Evolutionary conservation across 2,329 filamentous ascomycete genomes (phyloP), one percentile per base, ranked within the genome.

Genomic region (Hypoxylon sp.): DNA sequence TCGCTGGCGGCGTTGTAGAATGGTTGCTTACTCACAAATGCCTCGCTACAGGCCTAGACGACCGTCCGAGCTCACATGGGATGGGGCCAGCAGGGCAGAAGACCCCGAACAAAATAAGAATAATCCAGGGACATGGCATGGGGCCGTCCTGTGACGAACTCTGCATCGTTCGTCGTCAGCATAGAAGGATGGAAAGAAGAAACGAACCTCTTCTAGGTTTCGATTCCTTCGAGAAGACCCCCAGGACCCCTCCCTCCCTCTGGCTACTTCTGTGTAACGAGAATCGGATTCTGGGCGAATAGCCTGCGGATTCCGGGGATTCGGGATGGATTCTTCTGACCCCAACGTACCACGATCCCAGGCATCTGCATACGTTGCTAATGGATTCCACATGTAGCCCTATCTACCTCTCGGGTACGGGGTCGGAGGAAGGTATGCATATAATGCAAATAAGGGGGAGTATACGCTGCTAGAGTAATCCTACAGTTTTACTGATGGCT

Each of bases 331-430:
- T 37, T 20, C 21, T 26, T 45, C 21, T n/a, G 11, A 9, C 15
- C 33, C 47, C 41, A 23, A 54, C 50, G 33, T 20, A 52, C 47
- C 56, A 41, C 41, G 41, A 56, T 29, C 45, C 51, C 54, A 29
- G 56, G 60, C 55, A 60, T 63, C 11, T 60, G 55, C 48, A 55
- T 47, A 53, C 60, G 60, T n/a, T n/a, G n/a, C n/a, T n/a, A n/a
- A n/a, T n/a, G n/a, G n/a, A n/a, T n/a, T n/a, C n/a, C n/a, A n/a
- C n/a, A n/a, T n/a, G n/a, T n/a, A 63, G 46, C 33, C 33, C 33
- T 23, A 11, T 48, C 24, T 37, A 38, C 55, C 26, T 31, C 41
- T 51, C 55, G n/a, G n/a, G n/a, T n/a, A n/a, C n/a, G n/a, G n/a
- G n/a, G n/a, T n/a, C n/a, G n/a, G n/a, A n/a, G n/a, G n/a, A 56